These are phyloP conservation scores for Apiospora phragmitis DNA, from an alignment of 2,329 filamentous ascomycete species.

Conservation along the genomic window DNA sequence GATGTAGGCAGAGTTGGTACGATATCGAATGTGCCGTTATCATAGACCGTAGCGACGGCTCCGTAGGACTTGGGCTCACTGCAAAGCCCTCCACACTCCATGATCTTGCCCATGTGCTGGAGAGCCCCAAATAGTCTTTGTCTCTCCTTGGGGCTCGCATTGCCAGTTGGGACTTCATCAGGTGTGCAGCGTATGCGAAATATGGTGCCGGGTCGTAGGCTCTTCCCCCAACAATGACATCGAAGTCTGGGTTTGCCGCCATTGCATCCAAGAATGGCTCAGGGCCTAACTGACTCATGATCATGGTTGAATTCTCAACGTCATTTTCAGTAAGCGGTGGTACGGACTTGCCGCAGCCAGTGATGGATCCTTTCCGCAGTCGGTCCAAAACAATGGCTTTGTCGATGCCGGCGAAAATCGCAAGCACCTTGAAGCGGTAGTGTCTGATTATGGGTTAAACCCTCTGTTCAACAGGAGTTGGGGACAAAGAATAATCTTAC, in stretches of 20 bases:
- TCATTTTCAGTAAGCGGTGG: conserved; percentile 38
- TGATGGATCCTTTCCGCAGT: conserved; percentile 30
- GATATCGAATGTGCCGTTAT: conserved; percentile 47
- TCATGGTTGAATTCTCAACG: conserved; percentile 35
- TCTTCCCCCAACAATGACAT: conserved; percentile 49
- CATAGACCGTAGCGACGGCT: conserved; percentile 41
- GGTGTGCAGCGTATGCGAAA: conserved; percentile 37
- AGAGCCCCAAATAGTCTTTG: conserved; percentile 34
- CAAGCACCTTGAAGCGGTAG: conserved; percentile 35
- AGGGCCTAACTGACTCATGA: conserved; percentile 46
- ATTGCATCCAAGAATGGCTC: conserved; percentile 41
- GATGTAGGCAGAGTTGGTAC: conserved; percentile 38
- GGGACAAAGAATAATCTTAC: not conserved
- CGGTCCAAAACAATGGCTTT: conserved; percentile 33
- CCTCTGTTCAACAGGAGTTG: too few relatives aligned
- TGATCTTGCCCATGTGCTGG: conserved; percentile 56
- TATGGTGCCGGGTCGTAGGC: conserved; percentile 43
- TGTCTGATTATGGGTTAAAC: conserved; percentile 1
- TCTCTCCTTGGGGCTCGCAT: conserved; percentile 14
- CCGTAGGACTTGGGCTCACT: conserved; percentile 46
- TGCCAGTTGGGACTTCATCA: conserved; percentile 18
- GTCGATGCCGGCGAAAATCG: conserved; percentile 40
- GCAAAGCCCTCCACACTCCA: conserved; percentile 53
- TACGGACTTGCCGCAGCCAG: conserved; percentile 41
- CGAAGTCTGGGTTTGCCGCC: conserved; percentile 28